phyloP scores from a whole-genome alignment of 371 early-diverging fungal genomes.

The Rhizomucor pusillus region DNA sequence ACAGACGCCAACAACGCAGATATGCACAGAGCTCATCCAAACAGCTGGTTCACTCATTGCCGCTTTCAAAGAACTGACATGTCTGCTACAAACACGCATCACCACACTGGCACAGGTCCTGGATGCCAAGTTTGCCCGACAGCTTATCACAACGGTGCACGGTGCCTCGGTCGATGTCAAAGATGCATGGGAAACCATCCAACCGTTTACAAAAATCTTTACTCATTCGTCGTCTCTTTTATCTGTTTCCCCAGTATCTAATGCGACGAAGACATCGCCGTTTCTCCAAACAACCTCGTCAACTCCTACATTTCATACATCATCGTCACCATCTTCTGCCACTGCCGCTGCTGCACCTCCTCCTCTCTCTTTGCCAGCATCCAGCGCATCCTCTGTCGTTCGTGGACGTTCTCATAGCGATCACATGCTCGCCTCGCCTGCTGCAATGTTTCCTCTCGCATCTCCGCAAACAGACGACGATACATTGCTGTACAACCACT shows the following conservation, averaged over 20 bases:
- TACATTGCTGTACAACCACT: conserved; percentile 26
- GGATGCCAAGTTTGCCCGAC: conserved; percentile 45
- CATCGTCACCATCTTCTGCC: neutral
- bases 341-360: neutral
- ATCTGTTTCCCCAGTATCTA: too few species aligned
- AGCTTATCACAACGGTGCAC: conserved; percentile 44
- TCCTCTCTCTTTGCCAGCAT: too few species aligned
- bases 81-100: conserved; percentile 19
- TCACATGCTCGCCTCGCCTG: conserved; percentile 10
- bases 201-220: too few species aligned
- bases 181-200: conserved; percentile 45
- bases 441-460: neutral
- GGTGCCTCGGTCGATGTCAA: conserved; percentile 53
- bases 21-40: conserved; percentile 12
- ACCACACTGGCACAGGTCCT: conserved; percentile 25
- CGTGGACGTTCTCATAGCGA: conserved; percentile 27
- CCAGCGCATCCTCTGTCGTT: neutral
- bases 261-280: conserved; percentile 3
- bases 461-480: conserved; percentile 15
- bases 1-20: neutral
- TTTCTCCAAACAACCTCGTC: neutral
- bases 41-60: conserved; percentile 14
- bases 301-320: conserved; percentile 1
- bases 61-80: conserved; percentile 26
- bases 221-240: too few species aligned